Evolutionary conservation across 2,329 filamentous ascomycete species (phyloP).

Genomic region (Stemphylium vesicarium): DNA sequence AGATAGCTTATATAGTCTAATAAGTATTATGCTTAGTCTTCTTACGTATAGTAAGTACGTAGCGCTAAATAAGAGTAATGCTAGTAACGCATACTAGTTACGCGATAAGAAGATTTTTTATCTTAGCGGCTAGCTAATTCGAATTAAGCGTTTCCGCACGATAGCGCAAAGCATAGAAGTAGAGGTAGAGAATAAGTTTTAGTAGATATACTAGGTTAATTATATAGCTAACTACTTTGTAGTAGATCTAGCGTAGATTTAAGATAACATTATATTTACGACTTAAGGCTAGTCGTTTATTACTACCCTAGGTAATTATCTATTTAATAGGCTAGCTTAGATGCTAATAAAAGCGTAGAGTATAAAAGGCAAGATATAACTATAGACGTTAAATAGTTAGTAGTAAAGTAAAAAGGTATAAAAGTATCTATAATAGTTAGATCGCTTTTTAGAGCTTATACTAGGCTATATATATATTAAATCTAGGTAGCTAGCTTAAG

Average conservation of each 20-base stretch:
- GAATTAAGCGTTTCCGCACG: slow-evolving; percentile 20
- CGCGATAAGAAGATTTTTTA: slow-evolving; percentile 20
- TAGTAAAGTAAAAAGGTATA: slow-evolving; percentile 6
- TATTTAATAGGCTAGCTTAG: slow-evolving; percentile 16
- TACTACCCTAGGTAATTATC: slow-evolving; percentile 17
- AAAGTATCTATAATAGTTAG: background rate
- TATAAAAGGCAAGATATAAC: slow-evolving; percentile 7
- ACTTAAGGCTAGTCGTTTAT: slow-evolving; percentile 25
- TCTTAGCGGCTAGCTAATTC: slow-evolving; percentile 18
- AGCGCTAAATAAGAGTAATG: slow-evolving; percentile 22
- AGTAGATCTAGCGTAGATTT: slow-evolving; percentile 19
- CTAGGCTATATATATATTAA: slow-evolving; percentile 1
- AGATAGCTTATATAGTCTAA: slow-evolving; percentile 25
- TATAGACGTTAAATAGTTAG: slow-evolving; percentile 7
- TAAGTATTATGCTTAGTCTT: slow-evolving; percentile 28
- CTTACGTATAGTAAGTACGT: slow-evolving; percentile 27
- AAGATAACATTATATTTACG: slow-evolving; percentile 23
- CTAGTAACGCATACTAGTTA: slow-evolving; percentile 20
- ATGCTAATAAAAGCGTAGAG: slow-evolving; percentile 16
- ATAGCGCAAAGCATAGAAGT: no score
- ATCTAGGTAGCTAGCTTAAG: slow-evolving; percentile 10
- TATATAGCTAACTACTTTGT: slow-evolving; percentile 17
- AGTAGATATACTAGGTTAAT: slow-evolving; percentile 18
- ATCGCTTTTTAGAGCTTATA: slow-evolving; percentile 1
- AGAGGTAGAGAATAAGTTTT: slow-evolving; percentile 22